Evolutionary conservation across 352 stramenopile species (phyloP).

Genomic region (Phytopythium aichiense): DNA sequence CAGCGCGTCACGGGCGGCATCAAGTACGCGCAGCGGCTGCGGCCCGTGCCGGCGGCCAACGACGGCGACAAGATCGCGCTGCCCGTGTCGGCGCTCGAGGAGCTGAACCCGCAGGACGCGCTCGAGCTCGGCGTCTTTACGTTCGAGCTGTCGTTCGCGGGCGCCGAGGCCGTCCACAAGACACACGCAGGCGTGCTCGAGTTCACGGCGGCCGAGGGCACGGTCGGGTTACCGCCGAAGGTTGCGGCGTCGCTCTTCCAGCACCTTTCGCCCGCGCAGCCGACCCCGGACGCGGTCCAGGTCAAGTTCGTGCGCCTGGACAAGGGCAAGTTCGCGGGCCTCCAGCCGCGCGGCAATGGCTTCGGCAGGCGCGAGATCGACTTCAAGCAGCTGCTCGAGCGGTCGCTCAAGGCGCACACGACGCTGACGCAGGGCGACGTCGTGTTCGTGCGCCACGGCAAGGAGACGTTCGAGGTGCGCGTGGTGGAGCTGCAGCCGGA

Average conservation of each 20-base stretch:
- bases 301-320: conserved; percentile 74
- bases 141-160: conserved; percentile 60
- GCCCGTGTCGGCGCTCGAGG: conserved; percentile 65
- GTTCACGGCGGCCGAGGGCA: conserved; percentile 76
- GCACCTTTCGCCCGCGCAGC: neutral
- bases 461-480: conserved; percentile 69
- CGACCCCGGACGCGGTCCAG: conserved; percentile 34
- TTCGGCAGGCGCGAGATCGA: conserved; percentile 80
- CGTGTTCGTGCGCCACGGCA: conserved; percentile 70
- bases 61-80: conserved; percentile 81
- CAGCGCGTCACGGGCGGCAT: conserved; percentile 70
- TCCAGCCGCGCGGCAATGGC: conserved; percentile 62
- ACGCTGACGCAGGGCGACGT: conserved; percentile 74
- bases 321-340: conserved; percentile 56
- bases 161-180: conserved; percentile 8
- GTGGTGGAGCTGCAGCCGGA: conserved; percentile 62
- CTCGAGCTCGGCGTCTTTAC: conserved; percentile 77
- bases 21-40: conserved; percentile 48
- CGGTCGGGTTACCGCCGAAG: conserved; percentile 72
- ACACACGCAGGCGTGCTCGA: conserved; percentile 79
- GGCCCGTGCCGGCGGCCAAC: conserved; percentile 32
- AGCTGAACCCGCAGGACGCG: conserved; percentile 73
- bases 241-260: conserved; percentile 64
- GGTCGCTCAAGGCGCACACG: conserved; percentile 66
- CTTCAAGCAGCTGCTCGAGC: conserved; percentile 76